Evolutionary conservation across 495 filamentous ascomycete species (phyloP), one percentile per base, ranked within the genome.

Genomic region (Hapsidospora chrysogenum): DNA sequence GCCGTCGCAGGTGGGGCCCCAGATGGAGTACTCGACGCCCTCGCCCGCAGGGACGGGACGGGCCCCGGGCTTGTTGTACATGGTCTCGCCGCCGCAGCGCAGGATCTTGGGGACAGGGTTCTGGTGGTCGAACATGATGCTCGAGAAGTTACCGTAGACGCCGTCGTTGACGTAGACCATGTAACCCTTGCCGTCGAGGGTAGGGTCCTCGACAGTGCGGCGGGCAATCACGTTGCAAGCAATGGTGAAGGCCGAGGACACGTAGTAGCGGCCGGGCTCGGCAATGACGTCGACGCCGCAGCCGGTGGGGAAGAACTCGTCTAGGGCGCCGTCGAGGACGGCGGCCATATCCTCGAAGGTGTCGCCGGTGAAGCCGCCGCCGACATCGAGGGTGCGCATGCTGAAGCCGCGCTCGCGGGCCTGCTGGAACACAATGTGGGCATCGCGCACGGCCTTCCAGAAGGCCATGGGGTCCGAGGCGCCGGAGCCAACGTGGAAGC

Each of bases 91-190:
- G 17, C 63, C 68, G 32, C 62, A 66, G 44, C 76, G 74, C 18
- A 99, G 59, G 34, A 96, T 66, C 54, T 76, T 82, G 33, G 87
- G 82, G 29, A 78, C 57, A 0, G 86, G 87, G 47, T 92, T 68
- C 62, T 99, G 92, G 54, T 96, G 92, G 48, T 96, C 92, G 55
- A 94, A 99, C 58, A 99, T 92, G 65, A 95, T 94, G 70, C 80
- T 89, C 40, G 83, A 87, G 57, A 99, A 96, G 57, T 95, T 95
- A 39, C 89, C 87, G 43, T 99, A 99, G 26, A 95, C 74, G 17
- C 89, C 89, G 45, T 96, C 89, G 48, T 96, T 96, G 44, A 96
- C 60, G 53, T 97, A 96, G 18, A 94, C 57, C 87, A 95, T 95
- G 66, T 89, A 94, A 35, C 76, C 81, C 25, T 63, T 60, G 33